phyloP scores from a whole-genome alignment of 208 protist genomes.

The Wallacemonas rigidus region DNA sequence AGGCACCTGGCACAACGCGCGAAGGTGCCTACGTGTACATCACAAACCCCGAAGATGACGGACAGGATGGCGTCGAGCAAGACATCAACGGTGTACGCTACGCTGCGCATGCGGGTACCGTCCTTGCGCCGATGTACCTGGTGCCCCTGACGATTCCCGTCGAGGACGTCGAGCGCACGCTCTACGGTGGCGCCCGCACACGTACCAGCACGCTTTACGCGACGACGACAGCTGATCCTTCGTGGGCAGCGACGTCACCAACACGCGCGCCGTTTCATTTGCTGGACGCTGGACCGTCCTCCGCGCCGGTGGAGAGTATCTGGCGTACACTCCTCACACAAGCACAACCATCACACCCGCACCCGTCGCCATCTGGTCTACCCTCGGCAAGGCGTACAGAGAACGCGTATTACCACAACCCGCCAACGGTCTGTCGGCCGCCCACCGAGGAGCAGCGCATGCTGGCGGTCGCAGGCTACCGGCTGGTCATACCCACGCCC shows the following conservation, averaged over 20 bases:
- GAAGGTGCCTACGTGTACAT: conserved; percentile 13
- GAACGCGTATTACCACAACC: conserved; percentile 22
- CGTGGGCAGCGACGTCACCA: conserved; percentile 15
- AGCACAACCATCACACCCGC: too few relatives aligned
- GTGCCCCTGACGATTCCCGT: conserved; percentile 46
- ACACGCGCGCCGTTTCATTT: conserved; percentile 18
- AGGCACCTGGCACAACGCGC: not conserved
- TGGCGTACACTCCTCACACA: not conserved
- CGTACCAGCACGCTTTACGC: conserved; percentile 21
- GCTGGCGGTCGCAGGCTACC: conserved; percentile 41
- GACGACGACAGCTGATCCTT: not conserved
- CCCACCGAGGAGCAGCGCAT: conserved; percentile 40
- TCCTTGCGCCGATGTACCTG: conserved; percentile 39
- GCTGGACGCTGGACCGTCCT: not conserved
- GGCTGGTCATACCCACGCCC: not conserved
- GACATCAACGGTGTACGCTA: not conserved
- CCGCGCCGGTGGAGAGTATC: conserved; percentile 10
- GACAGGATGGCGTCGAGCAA: not conserved
- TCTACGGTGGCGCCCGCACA: not conserved
- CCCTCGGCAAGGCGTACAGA: not conserved
- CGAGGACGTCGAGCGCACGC: conserved; percentile 8
- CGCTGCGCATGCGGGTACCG: too few relatives aligned
- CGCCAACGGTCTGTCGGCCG: conserved; percentile 40
- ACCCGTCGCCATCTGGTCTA: too few relatives aligned
- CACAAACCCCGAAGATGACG: not conserved